Conservation (phyloP, 1,284 basidiomycete species). For the Ganoderma meredithae region DNA sequence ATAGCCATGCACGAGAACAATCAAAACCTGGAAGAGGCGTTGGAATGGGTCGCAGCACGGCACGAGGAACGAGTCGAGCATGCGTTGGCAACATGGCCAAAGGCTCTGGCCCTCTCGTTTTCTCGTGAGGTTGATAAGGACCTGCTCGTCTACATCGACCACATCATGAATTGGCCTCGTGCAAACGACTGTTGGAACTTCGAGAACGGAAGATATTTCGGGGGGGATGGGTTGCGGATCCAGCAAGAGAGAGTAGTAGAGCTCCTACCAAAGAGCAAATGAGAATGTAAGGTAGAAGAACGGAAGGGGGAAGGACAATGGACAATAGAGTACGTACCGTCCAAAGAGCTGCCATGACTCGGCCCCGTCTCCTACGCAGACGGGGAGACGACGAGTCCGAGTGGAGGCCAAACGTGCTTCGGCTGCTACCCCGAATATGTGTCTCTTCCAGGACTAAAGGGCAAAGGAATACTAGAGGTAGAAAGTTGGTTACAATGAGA, state of each 20-base stretch:
- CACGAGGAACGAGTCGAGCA: constrained; percentile 13
- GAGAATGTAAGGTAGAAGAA: too few relatives aligned
- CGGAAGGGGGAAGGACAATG: too few relatives aligned
- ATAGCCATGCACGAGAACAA: constrained; percentile 35
- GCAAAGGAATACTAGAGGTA: too few relatives aligned
- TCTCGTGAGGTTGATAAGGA: constrained; percentile 11
- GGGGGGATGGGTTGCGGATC: constrained; percentile 32
- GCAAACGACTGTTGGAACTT: constrained; percentile 37
- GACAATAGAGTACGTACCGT: too few relatives aligned
- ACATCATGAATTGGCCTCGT: constrained; percentile 19
- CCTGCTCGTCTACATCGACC: constrained; percentile 13
- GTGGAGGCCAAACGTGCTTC: too few relatives aligned
- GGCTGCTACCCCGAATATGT: too few relatives aligned
- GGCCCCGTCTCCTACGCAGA: too few relatives aligned
- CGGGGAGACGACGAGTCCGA: too few relatives aligned
- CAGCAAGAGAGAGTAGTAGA: constrained; percentile 23
- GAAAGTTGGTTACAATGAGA: too few relatives aligned
- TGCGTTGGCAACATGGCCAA: constrained; percentile 15
- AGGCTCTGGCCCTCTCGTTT: constrained; percentile 18
- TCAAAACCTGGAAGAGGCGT: background rate
- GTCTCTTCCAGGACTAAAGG: too few relatives aligned
- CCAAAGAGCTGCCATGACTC: too few relatives aligned
- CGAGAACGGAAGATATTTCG: constrained; percentile 40
- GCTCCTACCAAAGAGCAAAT: constrained; percentile 20
- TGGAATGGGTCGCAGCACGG: constrained; percentile 16